Base-by-base conservation (phyloP, 192 early-diverging fungal species). In the Thoreauomyces humboldtii region DNA sequence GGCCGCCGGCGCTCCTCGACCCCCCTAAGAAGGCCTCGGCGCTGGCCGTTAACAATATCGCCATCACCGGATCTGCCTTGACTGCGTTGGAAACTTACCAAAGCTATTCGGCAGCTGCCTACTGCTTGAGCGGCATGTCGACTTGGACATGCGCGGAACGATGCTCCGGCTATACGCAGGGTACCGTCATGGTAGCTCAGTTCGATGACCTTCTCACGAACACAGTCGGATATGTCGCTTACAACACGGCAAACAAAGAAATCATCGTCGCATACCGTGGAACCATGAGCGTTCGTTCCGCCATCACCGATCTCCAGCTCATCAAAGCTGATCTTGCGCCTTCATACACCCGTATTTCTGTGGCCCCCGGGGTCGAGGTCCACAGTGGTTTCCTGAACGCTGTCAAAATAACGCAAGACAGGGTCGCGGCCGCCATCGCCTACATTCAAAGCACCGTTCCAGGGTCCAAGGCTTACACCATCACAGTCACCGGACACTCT, bases 241-340 rank as follows among this genome's bases (percentile, higher is more conserved):
- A 61, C 55, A 70, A 61, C 50, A 32, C 51, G 9, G 17, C 25
- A 34, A 41, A 37, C 43, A 61, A 73, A 47, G 38, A 43, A 4
- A 73, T 76, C 37, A 43, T 76, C 32, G 55, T 76, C 42, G 36
- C 63, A 6, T 65, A 72, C 66, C 70, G 70, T 12, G 75, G 75
- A 34, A 54, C 70, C 28, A 17, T 21, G 11, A 69, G 25, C 41
- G 33, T 73, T 27, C 24, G 47, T 1, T 47, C 53, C 27, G 51
- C 34, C 21, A 37, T 76, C 22, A 47, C 34, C 35, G 59, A 76
- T 62, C 48, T 68, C 7, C 35, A 65, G 58, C 45, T 70, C 21
- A 53, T 14, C 50, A 61, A 70, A 37, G 47, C 46, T 33, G 68
- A 70, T 54, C 59, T 60, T 17, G 27, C 14, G 4, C n/a, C 34